Percentiles rank a stretch among this genome's conserved stretches.
These are phyloP conservation scores for Pseudonectria foliicola DNA, from an alignment of 2,329 filamentous ascomycete species.

Conservation along the genomic window DNA sequence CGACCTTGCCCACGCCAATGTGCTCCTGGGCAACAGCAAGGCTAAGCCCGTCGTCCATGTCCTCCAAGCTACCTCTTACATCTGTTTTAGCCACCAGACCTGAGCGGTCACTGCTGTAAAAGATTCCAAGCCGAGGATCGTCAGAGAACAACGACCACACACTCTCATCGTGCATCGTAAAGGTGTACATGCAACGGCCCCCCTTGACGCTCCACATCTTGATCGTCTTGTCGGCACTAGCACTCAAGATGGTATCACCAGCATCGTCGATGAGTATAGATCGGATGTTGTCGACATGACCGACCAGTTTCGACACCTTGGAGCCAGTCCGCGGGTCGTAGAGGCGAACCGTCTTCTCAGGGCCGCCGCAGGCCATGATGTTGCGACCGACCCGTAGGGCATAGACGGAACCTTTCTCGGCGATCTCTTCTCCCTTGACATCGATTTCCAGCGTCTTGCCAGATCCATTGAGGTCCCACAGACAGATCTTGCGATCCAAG, in stretches of 20 bases:
- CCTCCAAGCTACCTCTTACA: constrained; percentile 58
- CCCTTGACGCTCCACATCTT: constrained; percentile 97
- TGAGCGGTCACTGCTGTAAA: constrained; percentile 91
- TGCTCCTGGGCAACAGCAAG: constrained; percentile 91
- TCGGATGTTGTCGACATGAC: constrained; percentile 90
- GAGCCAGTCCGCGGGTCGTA: constrained; percentile 89
- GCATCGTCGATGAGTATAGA: constrained; percentile 84
- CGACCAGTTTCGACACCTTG: constrained; percentile 90
- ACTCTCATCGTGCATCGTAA: constrained; percentile 98
- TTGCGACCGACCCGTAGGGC: constrained; percentile 73
- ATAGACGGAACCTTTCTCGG: constrained; percentile 92
- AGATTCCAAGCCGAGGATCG: constrained; percentile 75
- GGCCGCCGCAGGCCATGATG: constrained; percentile 85
- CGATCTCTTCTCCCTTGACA: constrained; percentile 71
- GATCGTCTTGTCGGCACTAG: constrained; percentile 91
- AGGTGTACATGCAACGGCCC: constrained; percentile 92
- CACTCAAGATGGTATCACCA: constrained; percentile 86
- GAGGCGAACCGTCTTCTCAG: constrained; percentile 84
- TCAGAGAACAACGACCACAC: constrained; percentile 94
- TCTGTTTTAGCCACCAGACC: constrained; percentile 96
- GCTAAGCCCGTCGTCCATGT: constrained; percentile 79
- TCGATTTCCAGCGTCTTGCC: constrained; percentile 85
- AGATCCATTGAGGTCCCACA: constrained; percentile 88
- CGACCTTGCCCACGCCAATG: constrained; percentile 65
- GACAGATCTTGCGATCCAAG: constrained; percentile 80